Conservation (phyloP, 257 asterid genomes). For the Scutellaria galericulata region DNA sequence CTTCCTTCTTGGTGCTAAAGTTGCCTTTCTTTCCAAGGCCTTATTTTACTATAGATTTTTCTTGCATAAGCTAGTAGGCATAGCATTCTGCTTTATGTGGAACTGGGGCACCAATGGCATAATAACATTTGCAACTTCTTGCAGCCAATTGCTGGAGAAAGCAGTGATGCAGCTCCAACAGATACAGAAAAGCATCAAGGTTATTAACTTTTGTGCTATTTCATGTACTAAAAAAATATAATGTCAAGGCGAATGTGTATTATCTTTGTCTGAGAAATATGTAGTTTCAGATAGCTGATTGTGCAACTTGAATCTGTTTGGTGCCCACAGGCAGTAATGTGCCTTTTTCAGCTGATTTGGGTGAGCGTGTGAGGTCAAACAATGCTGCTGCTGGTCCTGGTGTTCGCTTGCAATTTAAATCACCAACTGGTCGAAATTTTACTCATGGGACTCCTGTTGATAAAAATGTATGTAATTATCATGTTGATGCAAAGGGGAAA, state of each 20-base stretch:
- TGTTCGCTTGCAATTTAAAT: constrained; percentile 74
- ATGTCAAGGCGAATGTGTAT: not conserved
- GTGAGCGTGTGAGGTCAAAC: constrained; percentile 63
- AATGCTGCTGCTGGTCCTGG: constrained; percentile 60
- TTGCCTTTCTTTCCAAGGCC: constrained; percentile 6
- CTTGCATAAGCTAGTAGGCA: constrained; percentile 2
- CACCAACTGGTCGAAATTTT: constrained; percentile 65
- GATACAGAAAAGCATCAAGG: constrained; percentile 76
- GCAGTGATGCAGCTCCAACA: constrained; percentile 70
- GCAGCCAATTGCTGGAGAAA: constrained; percentile 83
- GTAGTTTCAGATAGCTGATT: constrained; percentile 31
- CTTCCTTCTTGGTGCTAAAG: constrained; percentile 29
- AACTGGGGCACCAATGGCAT: constrained; percentile 20
- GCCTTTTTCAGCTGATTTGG: constrained; percentile 58
- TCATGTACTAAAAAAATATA: not conserved
- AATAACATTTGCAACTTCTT: constrained; percentile 33
- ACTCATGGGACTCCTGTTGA: constrained; percentile 64
- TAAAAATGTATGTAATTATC: constrained; percentile 58
- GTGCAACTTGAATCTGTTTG: constrained; percentile 29
- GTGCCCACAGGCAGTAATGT: constrained; percentile 55
- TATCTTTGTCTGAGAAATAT: constrained; percentile 6
- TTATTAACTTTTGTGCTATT: constrained; percentile 32
- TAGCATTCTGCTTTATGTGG: constrained; percentile 6
- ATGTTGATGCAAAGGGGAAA: constrained; percentile 2
- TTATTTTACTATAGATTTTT: not conserved